Evolutionary conservation across 306 rosid species (phyloP).

Genomic region (Casuarina cunninghamiana): DNA sequence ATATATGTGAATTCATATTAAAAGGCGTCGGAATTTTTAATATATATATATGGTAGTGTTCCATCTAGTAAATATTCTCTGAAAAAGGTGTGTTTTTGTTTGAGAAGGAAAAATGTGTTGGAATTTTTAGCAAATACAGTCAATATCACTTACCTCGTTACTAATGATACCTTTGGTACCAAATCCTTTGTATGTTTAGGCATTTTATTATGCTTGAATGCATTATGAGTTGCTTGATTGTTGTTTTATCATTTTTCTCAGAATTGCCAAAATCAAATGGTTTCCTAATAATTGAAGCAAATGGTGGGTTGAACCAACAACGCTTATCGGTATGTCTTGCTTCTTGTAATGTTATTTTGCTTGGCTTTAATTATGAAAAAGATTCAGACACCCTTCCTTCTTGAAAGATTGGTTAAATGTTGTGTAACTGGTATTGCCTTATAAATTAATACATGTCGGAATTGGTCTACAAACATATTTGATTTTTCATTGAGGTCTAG

Average conservation of each 20-base stretch:
- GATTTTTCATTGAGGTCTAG: neutral
- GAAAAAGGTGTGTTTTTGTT: no score
- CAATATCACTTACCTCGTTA: neutral
- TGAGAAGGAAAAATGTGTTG: no score
- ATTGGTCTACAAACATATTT: neutral
- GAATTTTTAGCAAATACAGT: no score
- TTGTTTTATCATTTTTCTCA: conserved; percentile 21
- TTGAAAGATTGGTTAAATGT: neutral
- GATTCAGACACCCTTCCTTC: neutral
- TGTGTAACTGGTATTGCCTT: neutral
- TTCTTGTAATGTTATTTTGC: neutral
- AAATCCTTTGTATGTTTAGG: neutral
- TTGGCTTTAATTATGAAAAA: neutral
- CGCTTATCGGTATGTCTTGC: conserved; percentile 78
- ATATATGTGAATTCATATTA: no score
- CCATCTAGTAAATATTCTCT: no score
- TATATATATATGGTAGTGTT: no score
- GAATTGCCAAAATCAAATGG: conserved; percentile 87
- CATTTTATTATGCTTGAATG: conserved; percentile 8
- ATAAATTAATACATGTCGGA: neutral
- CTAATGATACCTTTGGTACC: neutral
- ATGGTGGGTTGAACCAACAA: conserved; percentile 97
- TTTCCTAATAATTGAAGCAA: conserved; percentile 91
- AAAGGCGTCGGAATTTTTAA: no score
- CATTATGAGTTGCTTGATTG: neutral